Conservation (phyloP, 495 filamentous ascomycete genomes). For the Hyphodiscus hymeniophilus region DNA sequence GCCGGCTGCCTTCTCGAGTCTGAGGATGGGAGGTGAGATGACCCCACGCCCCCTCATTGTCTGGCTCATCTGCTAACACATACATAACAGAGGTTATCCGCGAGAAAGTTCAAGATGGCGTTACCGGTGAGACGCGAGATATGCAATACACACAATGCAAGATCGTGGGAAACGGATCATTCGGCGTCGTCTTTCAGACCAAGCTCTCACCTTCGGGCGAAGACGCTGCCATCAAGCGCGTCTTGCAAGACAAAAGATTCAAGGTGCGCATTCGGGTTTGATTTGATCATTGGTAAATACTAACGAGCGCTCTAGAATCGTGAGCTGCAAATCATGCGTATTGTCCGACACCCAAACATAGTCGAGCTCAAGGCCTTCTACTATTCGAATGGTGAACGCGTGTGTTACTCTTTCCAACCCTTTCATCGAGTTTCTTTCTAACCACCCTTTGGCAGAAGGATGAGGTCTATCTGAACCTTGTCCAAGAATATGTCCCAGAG, state of each 20-base stretch:
- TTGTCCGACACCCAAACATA: constrained; percentile 97
- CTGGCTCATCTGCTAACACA: constrained; percentile 20
- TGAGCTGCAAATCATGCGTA: constrained; percentile 98
- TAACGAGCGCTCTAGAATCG: constrained; percentile 66
- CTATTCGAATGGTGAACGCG: constrained; percentile 96
- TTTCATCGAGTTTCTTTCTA: neutral
- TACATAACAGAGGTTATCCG: constrained; percentile 76
- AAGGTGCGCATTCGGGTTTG: constrained; percentile 53
- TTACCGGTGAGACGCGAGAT: constrained; percentile 91
- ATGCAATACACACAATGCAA: constrained; percentile 99
- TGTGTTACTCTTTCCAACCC: constrained; percentile 39
- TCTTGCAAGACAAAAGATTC: constrained; percentile 97
- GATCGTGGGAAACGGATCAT: constrained; percentile 99
- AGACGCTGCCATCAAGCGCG: constrained; percentile 97
- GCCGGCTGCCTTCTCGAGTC: constrained; percentile 63
- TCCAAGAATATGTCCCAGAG: constrained; percentile 96
- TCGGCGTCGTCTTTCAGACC: constrained; percentile 97
- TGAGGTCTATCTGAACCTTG: constrained; percentile 97
- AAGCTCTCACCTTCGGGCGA: constrained; percentile 95
- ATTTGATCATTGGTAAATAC: neutral
- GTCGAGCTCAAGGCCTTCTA: constrained; percentile 99
- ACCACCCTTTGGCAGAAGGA: constrained; percentile 64
- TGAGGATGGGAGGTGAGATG: constrained; percentile 76
- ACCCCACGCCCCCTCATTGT: neutral
- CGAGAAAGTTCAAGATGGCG: constrained; percentile 97